These are phyloP conservation scores for Crinitomyces ghanaensis DNA, from an alignment of 805 yeast genomes.

Conservation along the genomic window DNA sequence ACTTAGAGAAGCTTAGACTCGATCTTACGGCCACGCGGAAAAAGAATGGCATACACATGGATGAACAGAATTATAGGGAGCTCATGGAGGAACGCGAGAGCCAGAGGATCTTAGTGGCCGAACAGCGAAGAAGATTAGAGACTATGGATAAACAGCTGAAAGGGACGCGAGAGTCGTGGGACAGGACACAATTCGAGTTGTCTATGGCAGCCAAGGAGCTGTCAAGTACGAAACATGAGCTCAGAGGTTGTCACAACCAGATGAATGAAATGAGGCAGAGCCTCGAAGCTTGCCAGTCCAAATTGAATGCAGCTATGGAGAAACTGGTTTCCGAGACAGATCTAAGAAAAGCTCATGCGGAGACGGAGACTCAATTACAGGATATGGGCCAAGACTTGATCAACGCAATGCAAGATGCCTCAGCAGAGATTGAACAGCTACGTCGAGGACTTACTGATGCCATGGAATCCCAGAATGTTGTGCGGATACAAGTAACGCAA, in stretches of 20 bases:
- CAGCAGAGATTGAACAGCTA: too few relatives aligned
- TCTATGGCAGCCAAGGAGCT: conserved; percentile 6
- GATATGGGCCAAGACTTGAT: conserved; percentile 18
- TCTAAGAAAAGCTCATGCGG: conserved; percentile 20
- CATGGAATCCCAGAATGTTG: too few relatives aligned
- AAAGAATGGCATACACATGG: conserved; percentile 56
- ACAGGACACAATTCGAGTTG: conserved; percentile 12
- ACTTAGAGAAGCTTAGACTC: conserved; percentile 44
- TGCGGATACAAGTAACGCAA: too few relatives aligned
- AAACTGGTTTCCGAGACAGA: conserved; percentile 15
- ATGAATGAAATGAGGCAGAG: conserved; percentile 3
- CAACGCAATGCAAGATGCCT: too few relatives aligned
- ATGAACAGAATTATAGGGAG: conserved; percentile 37
- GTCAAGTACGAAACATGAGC: conserved; percentile 9
- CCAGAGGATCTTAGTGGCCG: conserved; percentile 37
- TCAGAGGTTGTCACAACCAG: conserved; percentile 10
- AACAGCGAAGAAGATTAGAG: conserved; percentile 37
- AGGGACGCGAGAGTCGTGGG: conserved; percentile 25
- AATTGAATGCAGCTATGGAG: conserved; percentile 3
- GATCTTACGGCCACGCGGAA: conserved; percentile 54
- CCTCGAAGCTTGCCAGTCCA: conserved; percentile 4
- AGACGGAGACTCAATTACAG: conserved; percentile 21
- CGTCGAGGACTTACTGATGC: too few relatives aligned
- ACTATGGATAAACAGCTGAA: conserved; percentile 38
- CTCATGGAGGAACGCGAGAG: conserved; percentile 38